Conservation (phyloP, 2,329 filamentous ascomycete genomes). For the Mycogone perniciosa region DNA sequence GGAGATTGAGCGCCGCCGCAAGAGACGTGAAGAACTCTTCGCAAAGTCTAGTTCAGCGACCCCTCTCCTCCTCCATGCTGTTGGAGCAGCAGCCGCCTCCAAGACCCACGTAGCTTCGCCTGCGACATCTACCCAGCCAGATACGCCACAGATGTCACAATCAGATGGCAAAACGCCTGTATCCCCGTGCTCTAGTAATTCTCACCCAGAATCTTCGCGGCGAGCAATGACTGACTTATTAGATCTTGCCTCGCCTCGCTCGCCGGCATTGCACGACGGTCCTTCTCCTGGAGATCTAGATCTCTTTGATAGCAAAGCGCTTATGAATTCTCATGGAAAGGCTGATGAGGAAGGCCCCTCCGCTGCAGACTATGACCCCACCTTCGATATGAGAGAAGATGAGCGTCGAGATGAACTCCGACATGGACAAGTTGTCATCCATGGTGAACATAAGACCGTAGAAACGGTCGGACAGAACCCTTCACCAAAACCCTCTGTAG, state of each 20-base stretch:
- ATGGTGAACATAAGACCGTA: conserved; percentile 34
- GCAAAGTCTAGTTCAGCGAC: conserved; percentile 73
- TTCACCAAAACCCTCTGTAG: conserved; percentile 25
- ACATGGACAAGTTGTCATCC: conserved; percentile 47
- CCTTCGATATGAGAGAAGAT: conserved; percentile 81
- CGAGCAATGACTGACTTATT: conserved; percentile 21
- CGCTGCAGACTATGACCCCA: conserved; percentile 91
- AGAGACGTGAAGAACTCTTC: conserved; percentile 75
- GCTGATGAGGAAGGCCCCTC: conserved; percentile 66
- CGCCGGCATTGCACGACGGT: conserved; percentile 42
- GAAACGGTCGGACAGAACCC: conserved; percentile 19
- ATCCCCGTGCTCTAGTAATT: conserved; percentile 45
- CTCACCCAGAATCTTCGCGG: background rate
- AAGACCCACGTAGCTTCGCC: conserved; percentile 47
- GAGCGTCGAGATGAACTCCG: conserved; percentile 62
- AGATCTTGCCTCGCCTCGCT: conserved; percentile 37
- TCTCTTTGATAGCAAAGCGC: conserved; percentile 59
- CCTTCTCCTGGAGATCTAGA: conserved; percentile 55
- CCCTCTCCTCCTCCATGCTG: conserved; percentile 67
- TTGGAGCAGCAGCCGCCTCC: conserved; percentile 56
- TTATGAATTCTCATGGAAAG: conserved; percentile 55
- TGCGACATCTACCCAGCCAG: conserved; percentile 42
- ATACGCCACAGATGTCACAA: conserved; percentile 32
- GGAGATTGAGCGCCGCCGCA: conserved; percentile 77
- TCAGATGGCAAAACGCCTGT: conserved; percentile 32